These are phyloP conservation scores for Metschnikowia chrysomelidarum DNA, from an alignment of 805 yeast genomes.

Conservation along the genomic window DNA sequence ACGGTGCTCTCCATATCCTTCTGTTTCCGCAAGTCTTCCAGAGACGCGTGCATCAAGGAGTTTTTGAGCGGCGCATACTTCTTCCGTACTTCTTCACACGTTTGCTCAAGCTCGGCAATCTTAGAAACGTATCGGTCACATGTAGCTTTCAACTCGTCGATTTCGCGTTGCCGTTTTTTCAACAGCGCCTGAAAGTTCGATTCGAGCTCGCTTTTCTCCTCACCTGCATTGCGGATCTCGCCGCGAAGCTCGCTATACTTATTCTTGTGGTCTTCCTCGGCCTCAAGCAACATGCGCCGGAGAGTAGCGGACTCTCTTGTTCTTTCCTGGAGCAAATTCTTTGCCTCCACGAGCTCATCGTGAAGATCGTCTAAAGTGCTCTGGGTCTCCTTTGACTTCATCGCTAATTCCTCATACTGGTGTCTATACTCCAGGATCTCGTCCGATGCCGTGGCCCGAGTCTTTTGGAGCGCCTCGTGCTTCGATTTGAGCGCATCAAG, in stretches of 20 bases:
- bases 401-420: conserved; percentile 68
- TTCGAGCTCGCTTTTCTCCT: conserved; percentile 64
- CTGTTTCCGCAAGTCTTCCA: conserved; percentile 13
- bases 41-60: conserved; percentile 12
- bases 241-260: conserved; percentile 55
- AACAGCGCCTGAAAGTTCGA: conserved; percentile 46
- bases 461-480: conserved; percentile 31
- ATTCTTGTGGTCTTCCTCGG: conserved; percentile 54
- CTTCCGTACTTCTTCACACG: conserved; percentile 25
- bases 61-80: conserved; percentile 25
- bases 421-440: conserved; percentile 49
- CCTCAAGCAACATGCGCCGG: conserved; percentile 64
- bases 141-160: conserved; percentile 51
- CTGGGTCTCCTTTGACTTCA: conserved; percentile 65
- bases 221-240: conserved; percentile 49
- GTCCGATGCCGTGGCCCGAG: conserved; percentile 34
- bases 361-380: conserved; percentile 63
- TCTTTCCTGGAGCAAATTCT: conserved; percentile 73
- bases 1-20: conserved; percentile 29
- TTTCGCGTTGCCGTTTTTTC: conserved; percentile 60
- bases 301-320: conserved; percentile 74
- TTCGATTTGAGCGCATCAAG: conserved; percentile 40
- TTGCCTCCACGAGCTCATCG: conserved; percentile 78
- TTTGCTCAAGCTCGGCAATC: conserved; percentile 39
- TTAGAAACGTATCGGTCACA: conserved; percentile 44